Conservation (phyloP, 768 basidiomycete genomes). For the Fibroporia radiculosa region DNA sequence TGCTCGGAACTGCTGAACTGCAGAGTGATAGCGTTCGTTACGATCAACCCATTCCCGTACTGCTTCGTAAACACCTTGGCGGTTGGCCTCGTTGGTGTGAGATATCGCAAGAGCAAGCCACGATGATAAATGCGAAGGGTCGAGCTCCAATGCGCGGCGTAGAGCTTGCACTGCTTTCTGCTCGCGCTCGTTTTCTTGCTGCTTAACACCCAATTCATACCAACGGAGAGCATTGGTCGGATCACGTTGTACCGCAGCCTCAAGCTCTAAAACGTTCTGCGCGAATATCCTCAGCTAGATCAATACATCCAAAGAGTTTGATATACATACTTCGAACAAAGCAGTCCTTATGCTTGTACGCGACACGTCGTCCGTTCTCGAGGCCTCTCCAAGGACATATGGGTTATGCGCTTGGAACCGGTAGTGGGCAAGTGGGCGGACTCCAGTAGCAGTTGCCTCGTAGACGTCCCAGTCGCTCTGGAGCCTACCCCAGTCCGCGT, state of each 20-base stretch:
- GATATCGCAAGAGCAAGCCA: slow-evolving; percentile 91
- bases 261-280: slow-evolving; percentile 81
- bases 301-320: slow-evolving; percentile 11
- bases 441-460: slow-evolving; percentile 63
- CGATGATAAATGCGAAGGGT: slow-evolving; percentile 65
- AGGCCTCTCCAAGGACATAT: slow-evolving; percentile 57
- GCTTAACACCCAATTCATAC: slow-evolving; percentile 92
- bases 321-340: slow-evolving; percentile 34
- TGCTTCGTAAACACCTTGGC: slow-evolving; percentile 67
- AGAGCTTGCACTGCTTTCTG: slow-evolving; percentile 83
- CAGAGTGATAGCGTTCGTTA: slow-evolving; percentile 46
- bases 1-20: slow-evolving; percentile 34
- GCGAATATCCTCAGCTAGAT: slow-evolving; percentile 1
- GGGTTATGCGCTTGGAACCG: slow-evolving; percentile 75
- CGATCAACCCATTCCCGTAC: slow-evolving; percentile 76
- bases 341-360: slow-evolving; percentile 22
- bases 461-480: slow-evolving; percentile 78
- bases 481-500: slow-evolving; percentile 53
- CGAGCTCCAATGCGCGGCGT: slow-evolving; percentile 69
- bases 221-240: slow-evolving; percentile 66
- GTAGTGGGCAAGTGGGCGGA: slow-evolving; percentile 50
- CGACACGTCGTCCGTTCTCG: slow-evolving; percentile 39
- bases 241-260: slow-evolving; percentile 81
- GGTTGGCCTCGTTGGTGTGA: slow-evolving; percentile 82
- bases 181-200: slow-evolving; percentile 97